A percentile compares a stretch with the other conserved stretches of the same genome.
phyloP scores from a whole-genome alignment of 352 stramenopile genomes.

The Elongisporangium prolatum region DNA sequence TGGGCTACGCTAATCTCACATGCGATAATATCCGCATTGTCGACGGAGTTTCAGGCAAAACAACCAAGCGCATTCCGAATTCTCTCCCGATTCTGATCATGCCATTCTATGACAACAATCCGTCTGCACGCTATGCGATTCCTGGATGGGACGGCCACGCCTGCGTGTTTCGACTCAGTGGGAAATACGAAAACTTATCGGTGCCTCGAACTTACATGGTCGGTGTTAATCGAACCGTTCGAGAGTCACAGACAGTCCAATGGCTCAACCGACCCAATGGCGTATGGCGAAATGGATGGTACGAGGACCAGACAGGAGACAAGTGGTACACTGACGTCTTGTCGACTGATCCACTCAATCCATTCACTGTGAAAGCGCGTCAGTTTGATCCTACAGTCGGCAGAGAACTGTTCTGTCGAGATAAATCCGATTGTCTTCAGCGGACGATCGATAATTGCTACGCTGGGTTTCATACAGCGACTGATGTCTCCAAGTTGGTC shows the following conservation, averaged over 20 bases:
- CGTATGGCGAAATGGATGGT: constrained; percentile 9
- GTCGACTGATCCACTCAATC: not conserved
- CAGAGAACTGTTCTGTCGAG: not conserved
- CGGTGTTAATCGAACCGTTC: not conserved
- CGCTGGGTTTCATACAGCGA: not conserved
- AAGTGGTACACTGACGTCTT: constrained; percentile 3
- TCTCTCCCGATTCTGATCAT: constrained; percentile 23
- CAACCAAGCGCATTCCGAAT: not conserved
- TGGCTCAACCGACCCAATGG: constrained; percentile 2
- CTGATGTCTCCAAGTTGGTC: not conserved
- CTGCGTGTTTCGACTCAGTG: constrained; percentile 11
- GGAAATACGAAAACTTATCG: not conserved
- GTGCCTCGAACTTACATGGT: not conserved
- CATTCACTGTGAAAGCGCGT: not conserved
- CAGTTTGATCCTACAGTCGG: not conserved
- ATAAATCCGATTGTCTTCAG: not conserved
- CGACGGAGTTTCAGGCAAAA: not conserved
- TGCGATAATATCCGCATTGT: constrained; percentile 5
- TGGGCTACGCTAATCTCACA: constrained; percentile 10
- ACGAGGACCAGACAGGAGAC: not conserved
- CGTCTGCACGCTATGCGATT: constrained; percentile 11
- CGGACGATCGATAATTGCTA: not conserved
- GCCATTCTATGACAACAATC: constrained; percentile 15
- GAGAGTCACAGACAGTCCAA: not conserved
- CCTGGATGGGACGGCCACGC: constrained; percentile 20